These are phyloP conservation scores for Trichoderma sp. DNA, from an alignment of 2,329 filamentous ascomycete species.

Conservation along the genomic window DNA sequence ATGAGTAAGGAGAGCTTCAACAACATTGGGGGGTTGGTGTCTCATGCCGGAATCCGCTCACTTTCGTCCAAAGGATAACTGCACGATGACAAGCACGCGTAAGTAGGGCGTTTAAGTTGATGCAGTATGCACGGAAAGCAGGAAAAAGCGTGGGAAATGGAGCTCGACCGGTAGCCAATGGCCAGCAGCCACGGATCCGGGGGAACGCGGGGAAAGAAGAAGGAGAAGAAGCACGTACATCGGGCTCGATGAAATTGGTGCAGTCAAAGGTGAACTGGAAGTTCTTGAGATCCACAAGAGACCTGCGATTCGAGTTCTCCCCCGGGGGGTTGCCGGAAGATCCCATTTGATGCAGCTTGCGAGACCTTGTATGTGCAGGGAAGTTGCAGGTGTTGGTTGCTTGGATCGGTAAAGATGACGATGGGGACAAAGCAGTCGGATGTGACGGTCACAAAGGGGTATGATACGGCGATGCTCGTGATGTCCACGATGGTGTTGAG, in stretches of 20 bases:
- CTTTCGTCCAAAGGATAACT: not conserved
- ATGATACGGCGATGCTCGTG: no score
- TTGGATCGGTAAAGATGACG: no score
- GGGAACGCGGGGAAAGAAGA: not conserved
- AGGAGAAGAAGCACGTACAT: conserved; percentile 35
- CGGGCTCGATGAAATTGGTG: conserved; percentile 39
- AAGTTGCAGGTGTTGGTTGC: not conserved
- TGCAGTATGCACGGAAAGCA: not conserved
- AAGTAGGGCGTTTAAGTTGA: not conserved
- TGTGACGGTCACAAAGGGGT: no score
- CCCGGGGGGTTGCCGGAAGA: not conserved
- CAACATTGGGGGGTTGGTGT: not conserved
- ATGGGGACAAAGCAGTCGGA: no score
- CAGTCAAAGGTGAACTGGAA: conserved; percentile 43
- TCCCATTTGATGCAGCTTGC: not conserved
- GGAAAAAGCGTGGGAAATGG: not conserved
- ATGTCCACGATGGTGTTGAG: no score
- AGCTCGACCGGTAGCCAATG: not conserved
- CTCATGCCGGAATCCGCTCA: not conserved
- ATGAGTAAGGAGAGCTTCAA: not conserved
- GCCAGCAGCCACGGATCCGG: not conserved
- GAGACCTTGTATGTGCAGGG: not conserved
- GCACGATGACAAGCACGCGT: not conserved
- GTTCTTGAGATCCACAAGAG: conserved; percentile 10
- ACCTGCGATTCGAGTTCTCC: not conserved